Conservation (phyloP, 768 basidiomycete genomes). For the Hydnomerulius pinastri region DNA sequence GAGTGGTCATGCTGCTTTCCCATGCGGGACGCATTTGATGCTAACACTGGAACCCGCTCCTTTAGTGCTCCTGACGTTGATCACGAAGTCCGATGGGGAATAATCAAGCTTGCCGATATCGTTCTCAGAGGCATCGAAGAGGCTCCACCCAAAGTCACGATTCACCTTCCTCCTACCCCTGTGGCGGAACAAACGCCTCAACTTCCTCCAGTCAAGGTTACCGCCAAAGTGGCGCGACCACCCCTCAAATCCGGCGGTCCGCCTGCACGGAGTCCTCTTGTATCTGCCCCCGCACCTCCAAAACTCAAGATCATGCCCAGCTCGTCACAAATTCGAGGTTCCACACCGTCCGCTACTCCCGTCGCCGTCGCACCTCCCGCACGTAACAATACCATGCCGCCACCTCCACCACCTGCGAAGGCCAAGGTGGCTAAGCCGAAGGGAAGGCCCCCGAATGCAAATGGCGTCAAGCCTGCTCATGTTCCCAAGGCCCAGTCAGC, state of each 20-base stretch:
- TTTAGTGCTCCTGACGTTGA: slow-evolving; percentile 73
- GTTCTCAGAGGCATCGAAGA: slow-evolving; percentile 84
- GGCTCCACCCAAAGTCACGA: slow-evolving; percentile 80
- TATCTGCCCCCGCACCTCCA: slow-evolving; percentile 38
- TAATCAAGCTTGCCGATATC: slow-evolving; percentile 90
- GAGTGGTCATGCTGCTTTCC: slow-evolving; percentile 28
- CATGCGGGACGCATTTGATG: background rate
- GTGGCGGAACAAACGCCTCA: slow-evolving; percentile 60
- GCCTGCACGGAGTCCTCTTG: slow-evolving; percentile 29
- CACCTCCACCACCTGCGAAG: slow-evolving; percentile 33
- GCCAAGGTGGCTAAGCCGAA: slow-evolving; percentile 30
- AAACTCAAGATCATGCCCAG: slow-evolving; percentile 54
- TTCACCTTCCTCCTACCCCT: slow-evolving; percentile 79
- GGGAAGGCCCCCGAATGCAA: slow-evolving; percentile 16
- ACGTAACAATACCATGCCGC: slow-evolving; percentile 22
- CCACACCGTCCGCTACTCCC: slow-evolving; percentile 20
- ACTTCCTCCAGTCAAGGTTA: slow-evolving; percentile 53
- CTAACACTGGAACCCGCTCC: background rate
- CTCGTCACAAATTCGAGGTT: slow-evolving; percentile 9
- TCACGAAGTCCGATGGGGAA: slow-evolving; percentile 87
- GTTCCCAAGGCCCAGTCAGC: slow-evolving; percentile 70
- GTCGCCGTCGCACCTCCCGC: slow-evolving; percentile 5
- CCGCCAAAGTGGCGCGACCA: slow-evolving; percentile 39
- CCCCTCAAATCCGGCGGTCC: slow-evolving; percentile 38
- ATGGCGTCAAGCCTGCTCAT: slow-evolving; percentile 42